Base-by-base conservation (phyloP, 306 rosid genomes). In the Lupinus albus region DNA sequence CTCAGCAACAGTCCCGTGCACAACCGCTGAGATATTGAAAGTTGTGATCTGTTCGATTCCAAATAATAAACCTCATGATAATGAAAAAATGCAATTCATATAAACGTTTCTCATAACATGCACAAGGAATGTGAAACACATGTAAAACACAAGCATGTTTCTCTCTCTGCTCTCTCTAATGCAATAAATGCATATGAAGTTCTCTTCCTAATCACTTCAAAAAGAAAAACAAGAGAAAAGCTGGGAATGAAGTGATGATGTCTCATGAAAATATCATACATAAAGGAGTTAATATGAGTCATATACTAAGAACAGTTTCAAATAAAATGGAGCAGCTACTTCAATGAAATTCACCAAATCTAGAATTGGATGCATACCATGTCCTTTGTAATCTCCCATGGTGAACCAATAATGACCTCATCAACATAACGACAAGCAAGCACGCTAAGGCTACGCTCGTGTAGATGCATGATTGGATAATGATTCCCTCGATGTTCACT, bases 321-420 rank as follows among this genome's bases (percentile, higher is more conserved):
- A 49, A 61, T 41, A 53, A 36, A 42, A 20, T 56, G 61, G 69
- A 57, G n/a, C 14, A 67, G 30, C 46, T 53, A 53, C 64, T 41
- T 21, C 4, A 56, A 55, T 33, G 52, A 68, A 53, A 53, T 69
- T 39, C 21, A 63, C 38, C 53, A 25, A 21, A 70, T 41, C 51
- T 55, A 56, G 44, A 57, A 57, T 62, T n/a, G 32, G 45, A 68
- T 8, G 70, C 95, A 55, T 60, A 94, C 99, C 99, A 94, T 82
- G 80, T 94, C 99, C 57, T 78, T 87, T 53, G 97, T 82, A 75
- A 91, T 86, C 79, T 86, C 85, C 95, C 88, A 91, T 35, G 99
- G 99, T 46, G 99, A 89, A 59, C 99, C 99, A 44, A 94, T 91
- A 64, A 94, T 94, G 78, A 94, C 99, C 78, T 94, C 99, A 79